A percentile compares a stretch with the other conserved stretches of the same genome.
phyloP scores from a whole-genome alignment of 768 basidiomycete genomes.

The Dioszegia hungarica region DNA sequence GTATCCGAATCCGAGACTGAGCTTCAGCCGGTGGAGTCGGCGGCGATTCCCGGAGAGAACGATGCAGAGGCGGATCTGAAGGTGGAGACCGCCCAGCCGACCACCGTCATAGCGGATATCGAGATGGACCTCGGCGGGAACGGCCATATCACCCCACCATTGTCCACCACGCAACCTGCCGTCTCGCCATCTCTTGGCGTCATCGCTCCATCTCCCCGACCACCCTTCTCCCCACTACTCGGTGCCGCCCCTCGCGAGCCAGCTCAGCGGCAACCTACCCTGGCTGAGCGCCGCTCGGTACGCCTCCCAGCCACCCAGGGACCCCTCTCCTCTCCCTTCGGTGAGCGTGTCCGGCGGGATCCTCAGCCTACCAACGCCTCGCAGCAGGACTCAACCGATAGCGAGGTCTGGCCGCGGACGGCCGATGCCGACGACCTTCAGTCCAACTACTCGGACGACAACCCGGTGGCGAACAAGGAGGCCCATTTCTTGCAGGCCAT shows the following conservation, averaged over 20 bases:
- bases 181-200: neutral
- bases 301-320: constrained; percentile 23
- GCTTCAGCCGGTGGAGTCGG: no score
- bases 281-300: constrained; percentile 36
- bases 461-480: constrained; percentile 11
- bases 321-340: constrained; percentile 33
- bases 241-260: neutral
- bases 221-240: constrained; percentile 6
- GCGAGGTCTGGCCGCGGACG: constrained; percentile 24
- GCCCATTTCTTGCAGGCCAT: constrained; percentile 18
- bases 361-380: constrained; percentile 31
- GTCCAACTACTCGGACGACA: constrained; percentile 17
- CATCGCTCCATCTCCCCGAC: neutral
- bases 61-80: no score
- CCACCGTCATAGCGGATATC: no score
- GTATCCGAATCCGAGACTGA: no score
- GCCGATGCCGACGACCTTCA: constrained; percentile 16
- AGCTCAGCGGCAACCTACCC: constrained; percentile 12
- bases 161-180: no score
- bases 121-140: no score
- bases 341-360: constrained; percentile 14
- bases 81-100: neutral
- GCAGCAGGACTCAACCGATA: constrained; percentile 20
- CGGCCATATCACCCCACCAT: no score
- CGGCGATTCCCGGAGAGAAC: no score